Evolutionary conservation across 257 asterid genomes (phyloP).

Genomic region (Capsicum baccatum): DNA sequence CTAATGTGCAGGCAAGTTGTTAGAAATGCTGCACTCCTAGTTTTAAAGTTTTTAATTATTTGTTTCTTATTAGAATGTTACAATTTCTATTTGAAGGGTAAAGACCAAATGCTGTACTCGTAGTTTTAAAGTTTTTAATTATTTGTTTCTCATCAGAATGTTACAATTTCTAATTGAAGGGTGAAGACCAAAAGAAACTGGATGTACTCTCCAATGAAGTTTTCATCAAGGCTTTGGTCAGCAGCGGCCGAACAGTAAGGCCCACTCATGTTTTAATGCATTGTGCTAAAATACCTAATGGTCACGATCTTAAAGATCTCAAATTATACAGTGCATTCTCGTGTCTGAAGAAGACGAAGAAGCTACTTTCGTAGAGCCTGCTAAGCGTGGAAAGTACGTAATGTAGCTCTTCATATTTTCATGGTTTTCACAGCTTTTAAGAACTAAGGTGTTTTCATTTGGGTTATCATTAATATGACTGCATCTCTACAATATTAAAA

Average conservation of each 20-base stretch:
- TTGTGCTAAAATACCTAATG: neutral
- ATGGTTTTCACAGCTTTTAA: neutral
- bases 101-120: constrained; percentile 61
- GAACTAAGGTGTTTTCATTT: neutral
- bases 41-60: neutral
- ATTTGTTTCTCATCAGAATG: neutral
- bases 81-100: constrained; percentile 50
- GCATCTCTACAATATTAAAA: constrained; percentile 27
- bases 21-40: neutral
- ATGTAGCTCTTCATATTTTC: constrained; percentile 16
- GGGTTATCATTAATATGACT: neutral
- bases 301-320: neutral
- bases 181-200: constrained; percentile 96
- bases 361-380: constrained; percentile 79
- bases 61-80: neutral
- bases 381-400: constrained; percentile 83
- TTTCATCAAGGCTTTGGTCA: constrained; percentile 86
- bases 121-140: neutral
- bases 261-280: constrained; percentile 29
- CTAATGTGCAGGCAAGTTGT: constrained; percentile 85
- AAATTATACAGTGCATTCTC: constrained; percentile 73
- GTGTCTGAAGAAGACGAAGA: constrained; percentile 97
- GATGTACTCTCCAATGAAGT: constrained; percentile 96
- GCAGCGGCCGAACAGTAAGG: constrained; percentile 95
- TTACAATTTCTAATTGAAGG: constrained; percentile 39